A percentile compares a stretch with the other conserved stretches of the same genome.
phyloP scores from a whole-genome alignment of 2,329 filamentous ascomycete species.

The Nemania sp. region DNA sequence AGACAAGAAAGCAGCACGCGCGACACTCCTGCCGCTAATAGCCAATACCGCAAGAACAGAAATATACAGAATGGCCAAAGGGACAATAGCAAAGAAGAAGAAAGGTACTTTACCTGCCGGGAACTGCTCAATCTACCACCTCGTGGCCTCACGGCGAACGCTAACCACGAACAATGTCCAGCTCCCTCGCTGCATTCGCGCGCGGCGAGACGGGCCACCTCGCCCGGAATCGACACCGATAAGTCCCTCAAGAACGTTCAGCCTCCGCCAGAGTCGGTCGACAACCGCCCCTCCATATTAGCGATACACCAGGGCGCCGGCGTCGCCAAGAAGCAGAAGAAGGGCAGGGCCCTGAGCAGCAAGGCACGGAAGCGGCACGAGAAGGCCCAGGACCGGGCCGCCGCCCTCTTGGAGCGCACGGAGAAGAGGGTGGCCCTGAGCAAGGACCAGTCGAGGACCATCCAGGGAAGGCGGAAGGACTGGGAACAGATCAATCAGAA shows the following conservation, averaged over 20 bases:
- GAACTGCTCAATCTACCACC: not conserved
- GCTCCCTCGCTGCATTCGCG: slow-evolving; percentile 72
- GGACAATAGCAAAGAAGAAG: slow-evolving; percentile 40
- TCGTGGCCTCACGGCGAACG: slow-evolving; percentile 1
- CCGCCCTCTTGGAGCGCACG: slow-evolving; percentile 63
- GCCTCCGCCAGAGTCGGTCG: slow-evolving; percentile 53
- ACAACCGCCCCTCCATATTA: slow-evolving; percentile 67
- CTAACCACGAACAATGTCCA: slow-evolving; percentile 40
- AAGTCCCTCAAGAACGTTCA: slow-evolving; percentile 68
- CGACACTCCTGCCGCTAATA: not conserved
- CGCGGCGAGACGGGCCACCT: slow-evolving; percentile 72
- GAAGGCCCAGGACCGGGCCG: slow-evolving; percentile 61
- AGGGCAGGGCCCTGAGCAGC: slow-evolving; percentile 59
- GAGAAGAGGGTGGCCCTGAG: slow-evolving; percentile 60
- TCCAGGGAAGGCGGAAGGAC: slow-evolving; percentile 55
- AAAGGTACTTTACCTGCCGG: slow-evolving; percentile 34
- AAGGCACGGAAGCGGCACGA: slow-evolving; percentile 62
- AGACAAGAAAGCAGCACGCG: not conserved
- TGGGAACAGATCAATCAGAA: slow-evolving; percentile 64
- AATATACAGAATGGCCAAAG: slow-evolving; percentile 42
- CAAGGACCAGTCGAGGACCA: slow-evolving; percentile 51
- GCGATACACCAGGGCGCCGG: slow-evolving; percentile 70
- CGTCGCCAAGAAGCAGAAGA: slow-evolving; percentile 68
- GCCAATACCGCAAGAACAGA: too few species aligned
- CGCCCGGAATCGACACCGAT: slow-evolving; percentile 71